Evolutionary conservation across 495 filamentous ascomycete species (phyloP), one percentile per base, ranked within the genome.

Genomic region (Penicillium subrubescens): DNA sequence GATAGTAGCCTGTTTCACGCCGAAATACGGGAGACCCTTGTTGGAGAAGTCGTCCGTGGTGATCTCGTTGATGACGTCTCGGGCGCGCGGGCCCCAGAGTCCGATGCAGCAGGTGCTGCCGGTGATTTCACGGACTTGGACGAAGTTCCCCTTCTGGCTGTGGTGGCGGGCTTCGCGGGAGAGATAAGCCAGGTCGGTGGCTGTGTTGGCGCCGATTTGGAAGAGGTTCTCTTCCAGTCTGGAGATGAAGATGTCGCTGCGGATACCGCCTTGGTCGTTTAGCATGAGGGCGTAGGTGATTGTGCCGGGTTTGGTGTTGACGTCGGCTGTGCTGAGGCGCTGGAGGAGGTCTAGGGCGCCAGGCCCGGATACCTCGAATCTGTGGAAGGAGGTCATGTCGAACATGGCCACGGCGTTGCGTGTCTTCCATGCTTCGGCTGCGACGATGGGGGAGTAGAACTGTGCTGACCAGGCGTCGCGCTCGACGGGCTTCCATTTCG

Each of bases 331-430:
- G 8, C 71, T 78, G n/a, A 84, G 64, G 21, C 75, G 73, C 48
- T 83, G 79, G 33, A 85, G 75, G 25, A 85, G 67, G 37, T 69
- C 41, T 8, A 76, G 63, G 17, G 82, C 78, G 0, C 81, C 82
- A 7, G 82, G 80, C 8, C 82, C 82, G 7, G 71, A 73, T 11
- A 85, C 73, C 12, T 82, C 77, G 15, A 85, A 77, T 2, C 82
- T 72, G 34, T 80, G 80, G 54, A 83, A 78, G n/a, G 82, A 76
- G 33, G 80, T 83, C 79, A 84, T 78, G 59, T 85, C 82, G 62
- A 81, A 85, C 80, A 85, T 82, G 8, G 81, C 82, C 2, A 83
- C 81, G 0, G 79, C 82, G 34, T 79, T 79, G 5, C 82, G 79
- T 17, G 81, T 83, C 68, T 82, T 83, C 82, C 82, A 85, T 0